These are phyloP conservation scores for Neolentinus lepideus DNA, from an alignment of 1,284 basidiomycete genomes.

Conservation along the genomic window DNA sequence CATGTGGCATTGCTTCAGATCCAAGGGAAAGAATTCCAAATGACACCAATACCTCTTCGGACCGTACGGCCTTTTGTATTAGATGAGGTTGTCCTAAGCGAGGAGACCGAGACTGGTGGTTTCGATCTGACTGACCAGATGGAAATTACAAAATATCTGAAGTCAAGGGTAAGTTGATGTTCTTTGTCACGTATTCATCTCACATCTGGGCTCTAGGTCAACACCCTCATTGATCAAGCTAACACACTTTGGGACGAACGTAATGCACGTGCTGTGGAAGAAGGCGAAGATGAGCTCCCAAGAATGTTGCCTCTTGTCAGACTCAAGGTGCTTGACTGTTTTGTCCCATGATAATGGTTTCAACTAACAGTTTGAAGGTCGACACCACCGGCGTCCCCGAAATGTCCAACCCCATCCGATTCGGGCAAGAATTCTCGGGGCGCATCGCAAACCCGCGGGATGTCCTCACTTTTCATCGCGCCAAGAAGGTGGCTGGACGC, in stretches of 20 bases:
- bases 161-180: conserved; percentile 44
- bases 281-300: conserved; percentile 62
- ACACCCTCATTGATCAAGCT: conserved; percentile 73
- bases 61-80: conserved; percentile 96
- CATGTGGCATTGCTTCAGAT: conserved; percentile 85
- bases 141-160: conserved; percentile 75
- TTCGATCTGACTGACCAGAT: conserved; percentile 77
- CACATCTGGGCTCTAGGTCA: conserved; percentile 43
- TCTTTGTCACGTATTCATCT: neutral
- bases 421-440: conserved; percentile 93
- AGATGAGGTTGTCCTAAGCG: conserved; percentile 71
- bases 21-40: conserved; percentile 79
- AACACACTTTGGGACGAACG: conserved; percentile 75
- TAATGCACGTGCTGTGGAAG: conserved; percentile 54
- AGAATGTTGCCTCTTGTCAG: conserved; percentile 87
- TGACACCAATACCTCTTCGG: conserved; percentile 82
- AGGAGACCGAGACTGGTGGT: conserved; percentile 69
- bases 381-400: conserved; percentile 87
- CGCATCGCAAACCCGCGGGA: conserved; percentile 93
- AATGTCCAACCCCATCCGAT: conserved; percentile 92
- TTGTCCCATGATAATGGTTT: neutral
- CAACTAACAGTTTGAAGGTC: conserved; percentile 40
- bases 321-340: conserved; percentile 52
- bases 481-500: conserved; percentile 56
- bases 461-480: conserved; percentile 83